Base-by-base conservation (phyloP, 2,329 filamentous ascomycete species). In the Venturiaceae sp. region DNA sequence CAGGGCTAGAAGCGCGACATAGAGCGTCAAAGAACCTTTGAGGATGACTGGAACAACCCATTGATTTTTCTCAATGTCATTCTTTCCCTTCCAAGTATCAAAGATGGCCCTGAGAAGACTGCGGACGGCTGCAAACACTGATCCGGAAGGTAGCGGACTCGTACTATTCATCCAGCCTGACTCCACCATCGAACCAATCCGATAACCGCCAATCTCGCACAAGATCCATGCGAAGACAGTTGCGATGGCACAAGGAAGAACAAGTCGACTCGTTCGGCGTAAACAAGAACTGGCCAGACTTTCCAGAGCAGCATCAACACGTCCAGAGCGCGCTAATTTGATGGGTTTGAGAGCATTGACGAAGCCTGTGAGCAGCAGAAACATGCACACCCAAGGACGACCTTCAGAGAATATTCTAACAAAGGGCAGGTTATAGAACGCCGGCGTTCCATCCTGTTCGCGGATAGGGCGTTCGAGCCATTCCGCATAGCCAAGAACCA, bases 391-490 rank as follows among this genome's bases (percentile, higher is more conserved):
- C 46, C 78, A 79, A 32, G 80, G 75, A 23, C 78, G 74, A 47
- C 79, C 79, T 65, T 81, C 78, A 70, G 73, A 78, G 32, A 77
- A 77, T n/a, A 81, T 71, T n/a, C 79, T 78, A n/a, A 81, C 66
- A 61, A 80, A 73, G 4, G 79, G 78, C 55, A 75, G 69, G 65
- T 82, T 36, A 55, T 58, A 57, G 30, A 30, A 21, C 5, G 55
- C 33, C 30, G 58, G 58, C 1, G 32, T 23, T 8, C 13, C 33
- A n/a, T 53, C 8, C 26, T 55, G 7, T 2, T 19, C 23, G 33
- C 30, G 37, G 8, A 33, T 11, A 16, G 58, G 54, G n/a, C 11
- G 21, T 9, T 11, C 5, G 23, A 57, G 41, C 28, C 23, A 59
- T 14, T 50, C 39, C 6, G 33, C 54, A 21, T 41, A 58, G 28